Evolutionary conservation across 257 asterid species (phyloP), one percentile per base, ranked within the genome.

Genomic region (Nicotiana undulata): DNA sequence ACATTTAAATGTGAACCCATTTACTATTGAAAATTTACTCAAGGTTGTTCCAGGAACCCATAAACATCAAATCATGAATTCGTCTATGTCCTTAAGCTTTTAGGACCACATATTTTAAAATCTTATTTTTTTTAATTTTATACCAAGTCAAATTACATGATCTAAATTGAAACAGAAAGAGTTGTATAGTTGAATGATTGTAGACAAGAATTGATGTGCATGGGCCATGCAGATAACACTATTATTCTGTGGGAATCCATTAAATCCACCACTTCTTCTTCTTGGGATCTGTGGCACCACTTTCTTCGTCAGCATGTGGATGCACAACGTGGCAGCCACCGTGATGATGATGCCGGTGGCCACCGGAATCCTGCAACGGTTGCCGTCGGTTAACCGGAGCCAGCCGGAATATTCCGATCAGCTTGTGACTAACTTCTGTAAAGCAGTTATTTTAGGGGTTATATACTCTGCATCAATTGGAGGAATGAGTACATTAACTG

Each of bases 301-400:
- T 4, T 92, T 93, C 1, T 95, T 95, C 26, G 94, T 95, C 15
- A 93, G 98, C 90, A 95, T 95, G 99, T 93, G 99, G 99, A 89
- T 95, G 98, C 97, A 92, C 89, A 95, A 95, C 92, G 95, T 91
- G 88, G 99, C 98, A n/a, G 92, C 97, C 0, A 93, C 99, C 0
- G 86, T 95, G 32, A 87, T 95, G 95, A 95, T 95, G 98, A 93
- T 93, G 95, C 98, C 99, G 0, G 99, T 93, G 6, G 99, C 98
- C 1, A 95, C 97, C 3, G 99, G 98, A 9, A 91, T 95, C 13
- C 15, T 95, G 49, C 98, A 92, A 17, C 70, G 88, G 55, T 20
- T 95, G 40, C 97, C 95, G 12, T 10, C 92, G 66, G 92, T 88
- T 2, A 86, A 20, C 3, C 60, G 78, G 0, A 7, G 26, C 4